Percentiles rank a stretch among this genome's conserved stretches.
Conservation (phyloP, 306 rosid genomes). For the Cyamopsis tetragonoloba region DNA sequence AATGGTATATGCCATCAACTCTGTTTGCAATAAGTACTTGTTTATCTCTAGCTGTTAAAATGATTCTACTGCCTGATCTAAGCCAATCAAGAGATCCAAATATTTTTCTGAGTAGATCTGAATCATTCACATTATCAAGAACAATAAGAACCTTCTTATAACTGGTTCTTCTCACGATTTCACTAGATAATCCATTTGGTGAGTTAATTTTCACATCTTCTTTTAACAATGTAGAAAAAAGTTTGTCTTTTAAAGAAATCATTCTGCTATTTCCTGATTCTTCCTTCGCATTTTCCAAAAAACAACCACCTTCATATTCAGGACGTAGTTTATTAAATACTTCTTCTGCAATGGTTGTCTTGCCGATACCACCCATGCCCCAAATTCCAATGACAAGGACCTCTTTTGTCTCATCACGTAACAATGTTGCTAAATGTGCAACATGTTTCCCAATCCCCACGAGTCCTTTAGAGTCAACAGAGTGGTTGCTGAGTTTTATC, state of each 20-base stretch:
- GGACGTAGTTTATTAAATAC: not conserved
- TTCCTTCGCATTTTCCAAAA: not conserved
- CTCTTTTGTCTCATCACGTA: not conserved
- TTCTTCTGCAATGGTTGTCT: conserved; percentile 1
- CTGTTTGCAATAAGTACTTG: not conserved
- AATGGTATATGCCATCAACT: not conserved
- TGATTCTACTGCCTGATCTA: not conserved
- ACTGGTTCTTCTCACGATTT: not conserved
- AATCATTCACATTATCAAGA: conserved; percentile 4
- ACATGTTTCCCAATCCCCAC: not conserved
- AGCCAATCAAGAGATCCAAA: not conserved
- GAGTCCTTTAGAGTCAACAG: not conserved
- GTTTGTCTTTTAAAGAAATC: not conserved
- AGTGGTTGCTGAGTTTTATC: not conserved
- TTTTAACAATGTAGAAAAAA: not conserved
- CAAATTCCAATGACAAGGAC: not conserved
- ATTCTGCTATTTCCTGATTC: not conserved
- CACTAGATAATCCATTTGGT: not conserved
- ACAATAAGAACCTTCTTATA: not conserved
- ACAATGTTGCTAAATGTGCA: not conserved
- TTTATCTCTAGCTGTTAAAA: not conserved
- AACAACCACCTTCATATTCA: not conserved
- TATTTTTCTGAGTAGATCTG: not conserved
- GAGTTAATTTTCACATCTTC: not conserved
- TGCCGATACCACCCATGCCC: conserved; percentile 7